Base-by-base conservation (phyloP, 2,329 filamentous ascomycete species). In the Westerdykella aurantiaca region DNA sequence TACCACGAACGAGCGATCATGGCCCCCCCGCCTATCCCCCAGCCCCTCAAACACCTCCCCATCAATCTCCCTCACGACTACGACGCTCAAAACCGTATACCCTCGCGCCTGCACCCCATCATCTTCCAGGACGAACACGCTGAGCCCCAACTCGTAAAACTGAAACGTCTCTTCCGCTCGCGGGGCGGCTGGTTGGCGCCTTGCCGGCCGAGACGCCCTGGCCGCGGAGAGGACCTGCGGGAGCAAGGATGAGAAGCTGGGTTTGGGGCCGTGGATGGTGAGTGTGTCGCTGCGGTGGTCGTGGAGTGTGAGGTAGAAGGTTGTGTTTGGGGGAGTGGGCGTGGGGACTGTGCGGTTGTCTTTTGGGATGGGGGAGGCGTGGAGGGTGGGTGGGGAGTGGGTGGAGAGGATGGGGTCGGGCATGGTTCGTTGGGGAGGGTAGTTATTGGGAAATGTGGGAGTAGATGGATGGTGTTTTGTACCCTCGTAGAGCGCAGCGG, bases 131-230 rank as follows among this genome's bases (percentile, higher is more conserved):
- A 34, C 34, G n/a, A 41, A 41, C 5, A 25, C 31, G 1, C n/a
- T 23, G 18, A 39, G 38, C 2, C 39, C 38, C 6, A 35, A 13
- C 4, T 39, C 38, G 14, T 39, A 34, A 29, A 41, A 25, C 25
- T 35, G 5, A 13, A 33, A 34, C 18, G 3, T 6, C 10, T 34
- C 33, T 2, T 34, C 6, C 6, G 18, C 18, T 21, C 18, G 4
- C 6, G 48, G 43, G 5, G 25, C 41, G 18, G 43, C 43, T 5
- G 52, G 43, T 42, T 58, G 57, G 29, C 50, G 47, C 39, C 55
- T 53, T n/a, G 55, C 56, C 16, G 37, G 13, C 0, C 55, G 56
- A 1, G 53, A 57, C 41, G 50, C 46, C 14, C 44, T 44, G 17
- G 50, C 42, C 1, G 46, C 14, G 17, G 41, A 17, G 38, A 46